Base-by-base conservation (phyloP, 2,329 filamentous ascomycete species). In the Scleromitrula shiraiana region DNA sequence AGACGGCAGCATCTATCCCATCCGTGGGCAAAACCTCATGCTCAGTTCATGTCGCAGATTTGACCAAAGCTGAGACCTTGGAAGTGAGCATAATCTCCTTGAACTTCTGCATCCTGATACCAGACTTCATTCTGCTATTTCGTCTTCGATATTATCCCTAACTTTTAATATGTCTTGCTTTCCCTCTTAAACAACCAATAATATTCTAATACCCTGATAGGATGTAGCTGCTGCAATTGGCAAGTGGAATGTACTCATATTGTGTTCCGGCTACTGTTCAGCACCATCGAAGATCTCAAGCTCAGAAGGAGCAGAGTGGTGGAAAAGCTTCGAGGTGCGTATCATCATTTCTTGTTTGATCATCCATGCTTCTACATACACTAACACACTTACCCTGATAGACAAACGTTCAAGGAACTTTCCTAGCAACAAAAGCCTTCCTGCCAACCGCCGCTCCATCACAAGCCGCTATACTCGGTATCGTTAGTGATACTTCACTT, bases 181-280 rank as follows among this genome's bases (percentile, higher is more conserved):
- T n/a, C n/a, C n/a, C n/a, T n/a, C n/a, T n/a, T n/a, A n/a, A n/a
- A n/a, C n/a, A n/a, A n/a, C n/a, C n/a, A n/a, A n/a, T n/a, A n/a
- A n/a, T n/a, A n/a, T n/a, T n/a, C n/a, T n/a, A n/a, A n/a, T n/a
- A n/a, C n/a, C n/a, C n/a, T n/a, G n/a, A n/a, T n/a, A 50, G 22
- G 9, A 12, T 8, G 37, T 23, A 19, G 46, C 37, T 32, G 32
- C 32, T 5, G 27, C 22, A n/a, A 24, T 41, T 4, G 48, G 51
- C 7, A 36, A 12, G 8, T 38, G 44, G 24, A 22, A 53, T 29
- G 26, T 50, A 6, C 52, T 72, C 15, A 60, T 71, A 32, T 64
- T 63, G 50, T 65, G 60, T 49, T 69, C 69, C 0, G 67, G 61
- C 1, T 53, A 55, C 3, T 51, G 62, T 10, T 62, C 64, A 26